Percentiles rank a stretch among this genome's conserved stretches.
These are phyloP conservation scores for Vaccinium myrtillus DNA, from an alignment of 148 eudicot species.

Conservation along the genomic window DNA sequence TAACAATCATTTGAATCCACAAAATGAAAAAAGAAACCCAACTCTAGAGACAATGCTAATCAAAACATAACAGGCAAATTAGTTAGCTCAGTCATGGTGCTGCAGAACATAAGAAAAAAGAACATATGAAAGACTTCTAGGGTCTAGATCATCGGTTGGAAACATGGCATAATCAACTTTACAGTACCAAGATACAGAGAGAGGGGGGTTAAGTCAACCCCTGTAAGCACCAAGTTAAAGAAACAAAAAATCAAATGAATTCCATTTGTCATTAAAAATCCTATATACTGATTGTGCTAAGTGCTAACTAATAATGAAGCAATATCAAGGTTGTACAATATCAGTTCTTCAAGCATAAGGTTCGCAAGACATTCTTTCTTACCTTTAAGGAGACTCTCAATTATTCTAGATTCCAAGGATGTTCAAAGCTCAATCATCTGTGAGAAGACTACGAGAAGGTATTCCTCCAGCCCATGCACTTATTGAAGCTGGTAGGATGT, in stretches of 20 bases:
- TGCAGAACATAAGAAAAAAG: not conserved
- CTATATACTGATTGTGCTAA: not conserved
- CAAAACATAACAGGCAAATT: not conserved
- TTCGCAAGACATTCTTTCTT: not conserved
- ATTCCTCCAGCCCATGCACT: not conserved
- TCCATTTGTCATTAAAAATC: not conserved
- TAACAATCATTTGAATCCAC: not conserved
- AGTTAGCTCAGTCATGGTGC: not conserved
- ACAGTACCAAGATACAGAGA: not conserved
- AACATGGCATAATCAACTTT: not conserved
- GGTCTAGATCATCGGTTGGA: not conserved
- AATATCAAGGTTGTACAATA: not conserved
- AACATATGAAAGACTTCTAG: not conserved
- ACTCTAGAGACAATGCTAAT: not conserved
- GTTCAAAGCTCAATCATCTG: slow-evolving; percentile 4
- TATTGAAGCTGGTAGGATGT: not conserved
- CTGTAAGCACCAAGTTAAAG: not conserved
- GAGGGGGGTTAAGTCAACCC: not conserved
- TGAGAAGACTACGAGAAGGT: not conserved
- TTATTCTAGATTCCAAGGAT: not conserved
- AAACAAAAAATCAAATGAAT: not conserved
- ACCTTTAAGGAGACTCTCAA: not conserved
- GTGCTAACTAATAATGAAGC: not conserved
- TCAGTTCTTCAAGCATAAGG: not conserved
- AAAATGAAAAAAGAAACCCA: not conserved